These are phyloP conservation scores for Fusarium burgessii DNA, from an alignment of 2,329 filamentous ascomycete genomes.

Conservation along the genomic window DNA sequence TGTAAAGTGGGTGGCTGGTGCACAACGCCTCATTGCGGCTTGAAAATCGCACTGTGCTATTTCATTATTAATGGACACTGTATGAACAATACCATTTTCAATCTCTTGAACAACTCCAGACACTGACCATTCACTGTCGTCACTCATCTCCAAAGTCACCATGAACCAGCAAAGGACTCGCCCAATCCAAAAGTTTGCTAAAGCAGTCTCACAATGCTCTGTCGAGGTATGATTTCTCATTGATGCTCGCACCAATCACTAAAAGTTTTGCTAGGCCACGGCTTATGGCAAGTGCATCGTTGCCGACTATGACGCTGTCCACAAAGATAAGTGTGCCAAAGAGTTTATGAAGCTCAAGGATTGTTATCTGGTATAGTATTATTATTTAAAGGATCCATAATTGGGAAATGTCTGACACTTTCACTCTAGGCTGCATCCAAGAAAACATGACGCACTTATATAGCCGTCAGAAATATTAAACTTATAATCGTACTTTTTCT, in stretches of 20 bases:
- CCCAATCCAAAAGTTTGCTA: constrained; percentile 67
- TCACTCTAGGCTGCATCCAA: constrained; percentile 44
- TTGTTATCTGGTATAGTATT: constrained; percentile 79
- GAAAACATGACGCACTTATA: constrained; percentile 38
- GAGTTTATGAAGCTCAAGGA: constrained; percentile 90
- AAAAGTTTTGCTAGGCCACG: constrained; percentile 69
- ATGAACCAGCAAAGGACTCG: constrained; percentile 51
- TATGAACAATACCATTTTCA: constrained; percentile 19
- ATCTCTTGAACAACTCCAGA: neutral
- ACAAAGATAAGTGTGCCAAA: constrained; percentile 88
- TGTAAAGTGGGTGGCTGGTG: constrained; percentile 49
- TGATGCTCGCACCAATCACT: neutral
- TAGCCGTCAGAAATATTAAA: constrained; percentile 8
- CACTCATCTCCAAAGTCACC: constrained; percentile 6
- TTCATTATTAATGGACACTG: neutral
- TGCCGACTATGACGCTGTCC: constrained; percentile 87
- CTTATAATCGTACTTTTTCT: constrained; percentile 20
- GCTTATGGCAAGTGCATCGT: constrained; percentile 93
- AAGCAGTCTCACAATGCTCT: constrained; percentile 67
- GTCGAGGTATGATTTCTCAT: constrained; percentile 58
- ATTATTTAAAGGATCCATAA: neutral
- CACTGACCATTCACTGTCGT: neutral
- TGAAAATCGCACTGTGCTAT: constrained; percentile 6
- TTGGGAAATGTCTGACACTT: constrained; percentile 1
- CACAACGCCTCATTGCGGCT: constrained; percentile 19